Evolutionary conservation across 257 asterid species (phyloP), one percentile per base, ranked within the genome.

Genomic region (Plantago elongata): DNA sequence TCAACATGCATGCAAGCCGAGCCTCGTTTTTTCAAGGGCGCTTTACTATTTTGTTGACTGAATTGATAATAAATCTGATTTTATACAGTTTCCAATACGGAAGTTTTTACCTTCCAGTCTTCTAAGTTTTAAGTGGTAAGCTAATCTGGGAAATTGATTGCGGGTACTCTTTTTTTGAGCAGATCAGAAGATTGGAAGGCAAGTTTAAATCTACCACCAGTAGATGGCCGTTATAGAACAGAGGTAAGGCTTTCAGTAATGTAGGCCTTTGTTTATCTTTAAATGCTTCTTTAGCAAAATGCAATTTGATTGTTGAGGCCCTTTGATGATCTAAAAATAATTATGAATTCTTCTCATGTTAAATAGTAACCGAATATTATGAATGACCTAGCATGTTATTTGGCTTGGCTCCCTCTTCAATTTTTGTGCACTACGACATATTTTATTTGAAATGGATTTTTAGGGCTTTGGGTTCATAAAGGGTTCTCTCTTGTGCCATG

Each of bases 171-270:
- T 52, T 37, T 56, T 60, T 61, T 70, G 68, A 48, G 43, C 78
- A 89, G 95, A 67, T 89, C 90, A 12, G 92, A 84, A 81, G 95
- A 84, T 72, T 87, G 95, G 97, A 89, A 87, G 84, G 82, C 86
- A 34, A 75, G 43, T 66, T 69, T 89, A 50, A 87, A 79, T 74
- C 48, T 83, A 67, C 97, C 97, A 47, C 78, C 85, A 9, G 66
- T 74, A 72, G 97, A 89, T 79, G 69, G 83, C 11, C 95, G 97
- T 22, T 87, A 74, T 60, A 83, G 73, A 76, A 89, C 97, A 14
- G 97, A 89, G 94, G 97, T 83, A 69, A 63, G 75, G 63, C 52
- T 72, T 63, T 37, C 18, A 14, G 4, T 54, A 61, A 60, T 42
- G 13, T 1, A 14, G 9, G 37, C 27, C 11, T 15, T 52, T 7